Evolutionary conservation across 805 yeast species (phyloP).

Genomic region (Pichia eremophila): DNA sequence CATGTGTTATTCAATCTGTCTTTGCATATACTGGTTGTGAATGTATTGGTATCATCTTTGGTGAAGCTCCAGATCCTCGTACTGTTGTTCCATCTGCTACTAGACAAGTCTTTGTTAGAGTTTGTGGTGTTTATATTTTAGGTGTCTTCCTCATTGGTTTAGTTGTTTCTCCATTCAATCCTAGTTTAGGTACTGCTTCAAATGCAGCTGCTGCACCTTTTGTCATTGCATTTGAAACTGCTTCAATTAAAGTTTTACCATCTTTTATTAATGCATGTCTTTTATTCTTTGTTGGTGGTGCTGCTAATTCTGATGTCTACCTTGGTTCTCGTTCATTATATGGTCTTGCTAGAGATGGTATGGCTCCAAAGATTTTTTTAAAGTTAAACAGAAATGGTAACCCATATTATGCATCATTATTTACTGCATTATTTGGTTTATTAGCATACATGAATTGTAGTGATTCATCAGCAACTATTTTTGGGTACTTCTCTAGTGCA

Average conservation of each 20-base stretch:
- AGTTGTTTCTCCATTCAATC: conserved; percentile 41
- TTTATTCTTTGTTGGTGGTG: conserved; percentile 51
- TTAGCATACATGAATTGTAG: conserved; percentile 11
- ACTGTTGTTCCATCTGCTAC: conserved; percentile 39
- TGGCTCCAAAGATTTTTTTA: conserved; percentile 46
- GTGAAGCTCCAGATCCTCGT: conserved; percentile 40
- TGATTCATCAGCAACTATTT: conserved; percentile 8
- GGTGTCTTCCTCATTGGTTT: conserved; percentile 41
- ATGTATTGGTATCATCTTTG: conserved; percentile 37
- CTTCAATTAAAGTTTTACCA: conserved; percentile 49
- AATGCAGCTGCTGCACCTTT: conserved; percentile 56
- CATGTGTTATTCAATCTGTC: conserved; percentile 31
- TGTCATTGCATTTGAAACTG: conserved; percentile 50
- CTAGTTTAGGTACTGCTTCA: conserved; percentile 36
- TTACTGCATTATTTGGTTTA: conserved; percentile 11
- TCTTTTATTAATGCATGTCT: conserved; percentile 58
- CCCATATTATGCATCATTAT: conserved; percentile 30
- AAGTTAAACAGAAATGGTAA: conserved; percentile 63
- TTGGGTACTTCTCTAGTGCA: conserved; percentile 14
- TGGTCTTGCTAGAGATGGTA: conserved; percentile 53
- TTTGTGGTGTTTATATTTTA: conserved; percentile 39
- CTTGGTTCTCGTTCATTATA: conserved; percentile 57
- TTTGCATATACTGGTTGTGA: conserved; percentile 42
- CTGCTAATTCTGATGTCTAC: conserved; percentile 50
- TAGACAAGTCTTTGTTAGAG: conserved; percentile 47